These are phyloP conservation scores for Penicillium sp. DNA, from an alignment of 2,329 filamentous ascomycete genomes.

Conservation along the genomic window DNA sequence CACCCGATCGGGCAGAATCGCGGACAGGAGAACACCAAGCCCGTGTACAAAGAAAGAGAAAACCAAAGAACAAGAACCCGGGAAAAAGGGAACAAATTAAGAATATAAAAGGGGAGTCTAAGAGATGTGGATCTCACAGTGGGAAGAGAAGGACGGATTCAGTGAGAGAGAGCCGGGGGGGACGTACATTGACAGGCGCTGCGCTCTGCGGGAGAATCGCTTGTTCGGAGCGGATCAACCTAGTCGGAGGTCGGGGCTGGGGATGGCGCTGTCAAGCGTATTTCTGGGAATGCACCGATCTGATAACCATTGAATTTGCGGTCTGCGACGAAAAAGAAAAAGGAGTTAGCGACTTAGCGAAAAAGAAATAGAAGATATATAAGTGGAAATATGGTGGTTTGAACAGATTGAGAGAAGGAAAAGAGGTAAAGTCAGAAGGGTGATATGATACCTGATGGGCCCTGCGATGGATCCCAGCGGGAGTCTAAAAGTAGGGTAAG, in stretches of 20 bases:
- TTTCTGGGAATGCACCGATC: conserved; percentile 32
- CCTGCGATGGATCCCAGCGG: conserved; percentile 21
- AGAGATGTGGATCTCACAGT: conserved; percentile 28
- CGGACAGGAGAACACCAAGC: conserved; percentile 9
- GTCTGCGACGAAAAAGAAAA: neutral
- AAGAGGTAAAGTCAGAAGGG: conserved; percentile 4
- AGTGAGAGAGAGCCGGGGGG: conserved; percentile 18
- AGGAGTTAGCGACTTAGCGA: neutral
- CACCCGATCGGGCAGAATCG: conserved; percentile 23
- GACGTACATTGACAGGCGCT: conserved; percentile 19
- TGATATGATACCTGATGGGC: conserved; percentile 19
- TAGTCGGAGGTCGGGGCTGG: conserved; percentile 30
- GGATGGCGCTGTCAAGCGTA: conserved; percentile 33
- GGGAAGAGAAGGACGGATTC: conserved; percentile 18
- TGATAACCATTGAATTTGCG: conserved; percentile 12
- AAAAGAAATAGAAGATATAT: neutral
- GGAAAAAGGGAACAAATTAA: conserved; percentile 7
- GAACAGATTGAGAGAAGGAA: conserved; percentile 1
- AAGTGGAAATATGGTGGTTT: neutral
- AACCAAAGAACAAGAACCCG: conserved; percentile 9
- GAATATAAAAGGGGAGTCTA: conserved; percentile 10
- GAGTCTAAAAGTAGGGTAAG: conserved; percentile 17
- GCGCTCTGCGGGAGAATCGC: conserved; percentile 32
- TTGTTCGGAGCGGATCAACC: conserved; percentile 39
- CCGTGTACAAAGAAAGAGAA: conserved; percentile 13